Percentiles rank a stretch among this genome's conserved stretches.
phyloP scores from a whole-genome alignment of 768 basidiomycete species.

The Pleurotus platypus region DNA sequence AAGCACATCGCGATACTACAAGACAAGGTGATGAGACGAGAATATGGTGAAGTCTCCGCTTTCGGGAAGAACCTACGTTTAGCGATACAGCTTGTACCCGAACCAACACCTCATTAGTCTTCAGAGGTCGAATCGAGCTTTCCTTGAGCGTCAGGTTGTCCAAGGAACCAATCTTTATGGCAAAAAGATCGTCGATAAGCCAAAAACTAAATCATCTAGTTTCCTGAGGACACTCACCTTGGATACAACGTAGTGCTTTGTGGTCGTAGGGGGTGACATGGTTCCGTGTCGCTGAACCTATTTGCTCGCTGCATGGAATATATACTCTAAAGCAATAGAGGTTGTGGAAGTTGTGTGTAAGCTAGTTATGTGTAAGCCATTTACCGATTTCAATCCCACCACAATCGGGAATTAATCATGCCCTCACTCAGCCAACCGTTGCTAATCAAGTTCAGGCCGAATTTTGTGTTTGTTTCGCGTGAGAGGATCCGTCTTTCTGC shows the following conservation, averaged over 20 bases:
- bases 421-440: too few species aligned
- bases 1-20: conserved; percentile 47
- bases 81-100: conserved; percentile 56
- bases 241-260: conserved; percentile 16
- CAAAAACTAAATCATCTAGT: background rate
- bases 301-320: too few species aligned
- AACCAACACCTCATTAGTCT: conserved; percentile 48
- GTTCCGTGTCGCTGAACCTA: too few species aligned
- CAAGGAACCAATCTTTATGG: conserved; percentile 16
- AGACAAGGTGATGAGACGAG: background rate
- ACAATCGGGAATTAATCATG: too few species aligned
- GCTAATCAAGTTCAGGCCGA: too few species aligned
- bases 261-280: conserved; percentile 7
- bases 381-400: too few species aligned
- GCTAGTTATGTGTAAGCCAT: too few species aligned
- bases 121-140: conserved; percentile 25
- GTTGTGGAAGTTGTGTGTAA: too few species aligned
- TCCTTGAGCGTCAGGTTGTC: conserved; percentile 24
- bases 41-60: background rate
- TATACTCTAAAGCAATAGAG: too few species aligned
- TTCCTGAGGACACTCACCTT: conserved; percentile 11
- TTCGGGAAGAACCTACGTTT: conserved; percentile 27
- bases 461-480: too few species aligned
- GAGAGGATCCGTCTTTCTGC: too few species aligned
- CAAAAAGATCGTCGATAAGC: background rate